phyloP scores from a whole-genome alignment of 2,329 filamentous ascomycete species.

The Ascochyta clinopodiicola region DNA sequence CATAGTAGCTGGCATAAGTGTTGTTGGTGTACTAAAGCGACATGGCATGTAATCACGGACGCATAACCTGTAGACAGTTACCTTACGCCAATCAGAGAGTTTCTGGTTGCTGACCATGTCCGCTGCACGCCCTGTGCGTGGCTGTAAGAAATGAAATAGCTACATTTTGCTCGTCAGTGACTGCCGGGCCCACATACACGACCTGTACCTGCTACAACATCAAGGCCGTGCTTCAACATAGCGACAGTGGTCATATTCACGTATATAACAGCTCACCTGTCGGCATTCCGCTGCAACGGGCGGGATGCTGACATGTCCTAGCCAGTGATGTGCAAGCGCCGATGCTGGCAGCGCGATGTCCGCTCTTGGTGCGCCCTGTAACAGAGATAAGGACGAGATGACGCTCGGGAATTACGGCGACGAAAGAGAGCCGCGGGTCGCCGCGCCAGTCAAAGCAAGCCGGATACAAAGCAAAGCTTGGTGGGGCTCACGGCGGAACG shows the following conservation, averaged over 20 bases:
- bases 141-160: too few relatives aligned
- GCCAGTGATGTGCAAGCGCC: slow-evolving; percentile 28
- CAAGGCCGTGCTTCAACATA: too few relatives aligned
- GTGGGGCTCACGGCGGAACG: slow-evolving; percentile 41
- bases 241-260: too few relatives aligned
- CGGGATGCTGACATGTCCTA: slow-evolving; percentile 35
- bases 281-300: slow-evolving; percentile 33
- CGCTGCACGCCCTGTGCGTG: too few relatives aligned
- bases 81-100: too few relatives aligned
- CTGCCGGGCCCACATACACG: too few relatives aligned
- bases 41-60: too few relatives aligned
- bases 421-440: slow-evolving; percentile 26
- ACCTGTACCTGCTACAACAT: too few relatives aligned
- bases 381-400: slow-evolving; percentile 44
- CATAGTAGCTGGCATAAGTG: not conserved
- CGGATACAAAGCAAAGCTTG: slow-evolving; percentile 35
- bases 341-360: slow-evolving; percentile 21
- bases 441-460: slow-evolving; percentile 37
- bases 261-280: slow-evolving; percentile 5
- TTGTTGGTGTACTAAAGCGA: too few relatives aligned
- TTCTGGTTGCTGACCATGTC: too few relatives aligned
- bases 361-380: slow-evolving; percentile 28
- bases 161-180: too few relatives aligned
- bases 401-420: slow-evolving; percentile 45
- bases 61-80: too few relatives aligned